A percentile compares a stretch with the other conserved stretches of the same genome.
Conservation (phyloP, 441 rosid genomes). For the Corymbia calophylla region DNA sequence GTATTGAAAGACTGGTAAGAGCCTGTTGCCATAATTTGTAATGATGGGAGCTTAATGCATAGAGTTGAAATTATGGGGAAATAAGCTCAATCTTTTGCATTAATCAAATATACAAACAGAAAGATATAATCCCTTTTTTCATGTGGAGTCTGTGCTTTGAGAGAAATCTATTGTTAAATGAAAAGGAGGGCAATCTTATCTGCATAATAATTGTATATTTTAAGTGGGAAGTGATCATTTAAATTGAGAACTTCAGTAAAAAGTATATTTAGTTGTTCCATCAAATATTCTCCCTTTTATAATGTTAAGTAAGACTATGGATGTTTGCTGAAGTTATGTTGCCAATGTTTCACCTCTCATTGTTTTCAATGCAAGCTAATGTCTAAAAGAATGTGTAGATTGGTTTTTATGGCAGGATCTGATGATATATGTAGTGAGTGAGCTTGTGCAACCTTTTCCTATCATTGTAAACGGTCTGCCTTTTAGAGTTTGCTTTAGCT, state of each 20-base stretch:
- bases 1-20: constrained; percentile 61
- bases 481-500: neutral
- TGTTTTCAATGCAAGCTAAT: neutral
- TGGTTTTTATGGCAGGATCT: neutral
- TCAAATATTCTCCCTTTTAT: neutral
- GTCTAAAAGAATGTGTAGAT: neutral
- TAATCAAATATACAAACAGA: neutral
- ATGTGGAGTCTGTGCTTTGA: neutral
- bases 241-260: neutral
- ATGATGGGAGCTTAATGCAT: neutral
- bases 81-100: neutral
- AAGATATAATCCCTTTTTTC: neutral
- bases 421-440: neutral
- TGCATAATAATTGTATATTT: neutral
- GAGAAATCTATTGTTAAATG: neutral
- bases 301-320: neutral
- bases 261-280: neutral
- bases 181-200: neutral
- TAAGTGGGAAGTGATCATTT: neutral
- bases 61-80: neutral
- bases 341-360: neutral
- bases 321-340: neutral
- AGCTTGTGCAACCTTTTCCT: neutral
- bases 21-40: neutral
- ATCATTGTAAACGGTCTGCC: neutral